A percentile compares a stretch with the other conserved stretches of the same genome.
These are phyloP conservation scores for Diaporthe humulicola DNA, from an alignment of 2,329 filamentous ascomycete genomes.

Conservation along the genomic window DNA sequence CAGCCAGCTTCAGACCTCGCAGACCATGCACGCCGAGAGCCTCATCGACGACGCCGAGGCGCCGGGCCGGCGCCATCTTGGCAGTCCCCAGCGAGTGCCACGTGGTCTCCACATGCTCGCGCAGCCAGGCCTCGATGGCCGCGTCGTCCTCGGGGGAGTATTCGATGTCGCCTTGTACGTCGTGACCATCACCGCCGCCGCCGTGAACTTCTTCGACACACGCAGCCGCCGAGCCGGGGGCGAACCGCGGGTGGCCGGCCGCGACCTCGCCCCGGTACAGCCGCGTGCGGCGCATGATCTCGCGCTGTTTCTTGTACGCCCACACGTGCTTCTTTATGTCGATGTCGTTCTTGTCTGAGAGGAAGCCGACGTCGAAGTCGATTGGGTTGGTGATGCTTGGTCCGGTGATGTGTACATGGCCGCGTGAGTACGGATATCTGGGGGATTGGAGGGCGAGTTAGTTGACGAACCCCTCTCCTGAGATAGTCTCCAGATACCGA, in stretches of 20 bases:
- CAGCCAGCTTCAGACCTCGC: constrained; percentile 54
- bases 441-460: not conserved
- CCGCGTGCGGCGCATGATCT: constrained; percentile 68
- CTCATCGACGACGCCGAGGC: constrained; percentile 58
- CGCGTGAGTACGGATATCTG: constrained; percentile 70
- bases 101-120: constrained; percentile 53
- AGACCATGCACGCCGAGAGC: constrained; percentile 59
- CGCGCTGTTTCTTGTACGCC: constrained; percentile 74
- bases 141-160: constrained; percentile 63
- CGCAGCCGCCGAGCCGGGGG: constrained; percentile 55
- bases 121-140: constrained; percentile 58
- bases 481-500: not conserved
- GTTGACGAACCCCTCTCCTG: not conserved
- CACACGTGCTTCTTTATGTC: constrained; percentile 71
- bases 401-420: constrained; percentile 70
- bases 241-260: constrained; percentile 59
- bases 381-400: constrained; percentile 56
- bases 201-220: constrained; percentile 45
- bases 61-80: constrained; percentile 57
- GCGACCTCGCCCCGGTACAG: constrained; percentile 63
- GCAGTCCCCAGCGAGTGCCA: constrained; percentile 61
- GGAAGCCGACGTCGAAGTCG: constrained; percentile 70
- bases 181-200: constrained; percentile 45
- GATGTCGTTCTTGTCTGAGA: constrained; percentile 63
- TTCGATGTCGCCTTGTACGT: constrained; percentile 53